Evolutionary conservation across 192 early-diverging fungal genomes (phyloP).

Genomic region (Anaeromyces robustus): DNA sequence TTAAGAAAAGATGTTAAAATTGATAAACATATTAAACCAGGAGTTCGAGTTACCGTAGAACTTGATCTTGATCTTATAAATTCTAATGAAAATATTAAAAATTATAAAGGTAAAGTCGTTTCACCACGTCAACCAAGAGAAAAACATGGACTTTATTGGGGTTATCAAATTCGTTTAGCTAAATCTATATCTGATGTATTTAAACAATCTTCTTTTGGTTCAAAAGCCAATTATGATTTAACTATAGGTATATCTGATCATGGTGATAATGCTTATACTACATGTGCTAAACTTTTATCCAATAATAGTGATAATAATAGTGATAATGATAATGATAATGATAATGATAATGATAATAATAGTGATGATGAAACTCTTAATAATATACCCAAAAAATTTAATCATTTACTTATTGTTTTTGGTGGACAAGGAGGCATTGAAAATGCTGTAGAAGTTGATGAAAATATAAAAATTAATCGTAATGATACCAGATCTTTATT

Average conservation of each 20-base stretch:
- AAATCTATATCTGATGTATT: conserved; percentile 37
- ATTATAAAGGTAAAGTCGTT: conserved; percentile 30
- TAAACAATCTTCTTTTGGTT: conserved; percentile 27
- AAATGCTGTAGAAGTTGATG: conserved; percentile 41
- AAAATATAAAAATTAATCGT: conserved; percentile 27
- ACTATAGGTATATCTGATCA: conserved; percentile 43
- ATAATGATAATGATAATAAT: not conserved
- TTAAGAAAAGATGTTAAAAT: conserved; percentile 24
- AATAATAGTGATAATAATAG: conserved; percentile 4
- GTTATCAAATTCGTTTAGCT: conserved; percentile 45
- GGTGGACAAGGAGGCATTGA: conserved; percentile 52
- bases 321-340: conserved; percentile 8
- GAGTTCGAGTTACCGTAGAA: conserved; percentile 44
- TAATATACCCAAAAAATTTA: conserved; percentile 9
- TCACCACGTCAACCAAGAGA: conserved; percentile 41
- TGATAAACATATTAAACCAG: conserved; percentile 30
- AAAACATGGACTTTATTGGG: conserved; percentile 48
- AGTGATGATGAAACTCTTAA: not conserved
- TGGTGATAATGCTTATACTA: conserved; percentile 12
- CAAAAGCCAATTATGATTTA: conserved; percentile 44
- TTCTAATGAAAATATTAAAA: not conserved
- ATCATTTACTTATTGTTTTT: conserved; percentile 47
- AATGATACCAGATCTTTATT: conserved; percentile 45
- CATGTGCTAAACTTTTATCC: conserved; percentile 2
- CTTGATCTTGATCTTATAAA: conserved; percentile 9